A percentile compares a stretch with the other conserved stretches of the same genome.
These are phyloP conservation scores for Elongisporangium undulatum DNA, from an alignment of 352 stramenopile genomes.

Conservation along the genomic window DNA sequence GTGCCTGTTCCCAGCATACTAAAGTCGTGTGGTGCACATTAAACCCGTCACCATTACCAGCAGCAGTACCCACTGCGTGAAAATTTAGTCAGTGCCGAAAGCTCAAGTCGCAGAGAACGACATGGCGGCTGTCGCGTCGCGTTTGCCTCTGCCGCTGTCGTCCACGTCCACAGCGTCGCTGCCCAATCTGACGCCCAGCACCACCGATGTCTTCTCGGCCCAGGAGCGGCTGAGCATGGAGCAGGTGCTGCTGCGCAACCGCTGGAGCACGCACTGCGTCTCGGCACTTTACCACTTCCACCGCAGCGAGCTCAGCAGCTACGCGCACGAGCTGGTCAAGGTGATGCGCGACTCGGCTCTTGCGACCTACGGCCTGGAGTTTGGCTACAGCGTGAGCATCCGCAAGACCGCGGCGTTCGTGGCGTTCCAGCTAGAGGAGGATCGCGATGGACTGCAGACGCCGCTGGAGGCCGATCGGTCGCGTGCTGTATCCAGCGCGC, in stretches of 20 bases:
- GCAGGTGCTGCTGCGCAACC: slow-evolving; percentile 42
- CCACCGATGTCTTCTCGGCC: not conserved
- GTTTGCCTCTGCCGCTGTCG: not conserved
- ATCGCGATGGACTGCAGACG: slow-evolving; percentile 20
- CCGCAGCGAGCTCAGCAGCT: slow-evolving; percentile 34
- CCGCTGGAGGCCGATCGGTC: not conserved
- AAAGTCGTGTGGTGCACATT: not conserved
- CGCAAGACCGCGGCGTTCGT: slow-evolving; percentile 42
- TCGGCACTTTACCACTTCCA: slow-evolving; percentile 64
- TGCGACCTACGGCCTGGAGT: slow-evolving; percentile 36
- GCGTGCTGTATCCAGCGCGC: not conserved
- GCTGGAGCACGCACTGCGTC: slow-evolving; percentile 60
- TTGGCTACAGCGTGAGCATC: slow-evolving; percentile 65
- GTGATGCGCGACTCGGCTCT: slow-evolving; percentile 46
- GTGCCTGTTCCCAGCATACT: not conserved
- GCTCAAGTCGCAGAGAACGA: not conserved
- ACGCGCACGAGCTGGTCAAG: slow-evolving; percentile 66
- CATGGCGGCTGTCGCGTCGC: not conserved
- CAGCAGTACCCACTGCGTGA: not conserved
- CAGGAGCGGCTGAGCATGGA: slow-evolving; percentile 36
- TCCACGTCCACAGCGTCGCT: not conserved
- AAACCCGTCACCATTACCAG: not conserved
- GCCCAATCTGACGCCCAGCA: not conserved
- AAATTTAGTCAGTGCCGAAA: not conserved
- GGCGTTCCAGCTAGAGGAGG: slow-evolving; percentile 53